Percentiles rank a stretch among this genome's conserved stretches.
phyloP scores from a whole-genome alignment of 495 filamentous ascomycete species.

The Aspergillus mulundensis region DNA sequence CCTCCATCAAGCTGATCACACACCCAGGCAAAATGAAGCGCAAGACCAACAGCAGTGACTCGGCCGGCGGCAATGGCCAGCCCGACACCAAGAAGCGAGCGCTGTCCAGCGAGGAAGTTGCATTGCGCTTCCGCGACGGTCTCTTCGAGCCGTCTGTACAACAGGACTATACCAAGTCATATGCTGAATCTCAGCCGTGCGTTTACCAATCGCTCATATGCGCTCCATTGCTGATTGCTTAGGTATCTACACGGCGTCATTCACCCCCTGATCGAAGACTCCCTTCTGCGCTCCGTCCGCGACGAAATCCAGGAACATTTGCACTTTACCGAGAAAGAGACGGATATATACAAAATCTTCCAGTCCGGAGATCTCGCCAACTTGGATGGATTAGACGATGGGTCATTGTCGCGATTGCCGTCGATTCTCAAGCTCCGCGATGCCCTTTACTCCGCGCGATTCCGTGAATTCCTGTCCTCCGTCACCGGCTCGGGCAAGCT shows the following conservation, averaged over 20 bases:
- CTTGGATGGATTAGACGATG: slow-evolving; percentile 84
- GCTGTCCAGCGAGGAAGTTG: slow-evolving; percentile 44
- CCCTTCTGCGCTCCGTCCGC: slow-evolving; percentile 81
- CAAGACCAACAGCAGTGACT: slow-evolving; percentile 41
- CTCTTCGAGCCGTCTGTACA: slow-evolving; percentile 68
- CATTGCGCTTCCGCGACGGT: slow-evolving; percentile 62
- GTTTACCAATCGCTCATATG: slow-evolving; percentile 16
- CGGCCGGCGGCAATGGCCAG: slow-evolving; percentile 37
- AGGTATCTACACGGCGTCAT: slow-evolving; percentile 93
- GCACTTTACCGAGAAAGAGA: slow-evolving; percentile 96
- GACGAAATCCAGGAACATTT: slow-evolving; percentile 83
- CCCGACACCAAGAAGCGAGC: slow-evolving; percentile 49
- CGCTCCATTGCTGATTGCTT: neutral
- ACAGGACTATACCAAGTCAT: slow-evolving; percentile 62
- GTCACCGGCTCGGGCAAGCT: slow-evolving; percentile 82
- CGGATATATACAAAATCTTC: slow-evolving; percentile 99
- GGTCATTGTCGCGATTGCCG: slow-evolving; percentile 75
- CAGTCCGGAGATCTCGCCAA: slow-evolving; percentile 97
- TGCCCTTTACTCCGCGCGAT: slow-evolving; percentile 84
- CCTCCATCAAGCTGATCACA: neutral
- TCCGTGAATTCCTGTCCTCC: slow-evolving; percentile 80
- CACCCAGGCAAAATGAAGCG: slow-evolving; percentile 48
- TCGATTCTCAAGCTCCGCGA: slow-evolving; percentile 83
- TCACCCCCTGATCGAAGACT: slow-evolving; percentile 66
- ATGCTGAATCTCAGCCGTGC: slow-evolving; percentile 68